phyloP scores from a whole-genome alignment of 2,329 filamentous ascomycete species.

The Bipolaris victoriae region DNA sequence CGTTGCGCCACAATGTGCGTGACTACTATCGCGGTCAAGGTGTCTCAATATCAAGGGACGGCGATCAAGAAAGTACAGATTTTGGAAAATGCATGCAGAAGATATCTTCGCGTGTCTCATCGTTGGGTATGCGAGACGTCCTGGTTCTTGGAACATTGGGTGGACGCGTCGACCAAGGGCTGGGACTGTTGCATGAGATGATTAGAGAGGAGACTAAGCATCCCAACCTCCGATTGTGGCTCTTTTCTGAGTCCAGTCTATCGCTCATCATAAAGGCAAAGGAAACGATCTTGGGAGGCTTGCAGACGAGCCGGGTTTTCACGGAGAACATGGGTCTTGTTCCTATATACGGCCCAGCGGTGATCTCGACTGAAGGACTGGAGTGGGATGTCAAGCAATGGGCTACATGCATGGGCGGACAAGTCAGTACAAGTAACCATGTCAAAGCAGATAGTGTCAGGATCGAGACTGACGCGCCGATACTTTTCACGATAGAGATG shows the following conservation, averaged over 20 bases:
- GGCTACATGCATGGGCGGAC: constrained; percentile 63
- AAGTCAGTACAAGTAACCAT: constrained; percentile 59
- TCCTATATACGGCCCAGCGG: constrained; percentile 77
- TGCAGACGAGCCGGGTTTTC: constrained; percentile 60
- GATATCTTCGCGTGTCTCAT: constrained; percentile 54
- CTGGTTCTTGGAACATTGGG: constrained; percentile 83
- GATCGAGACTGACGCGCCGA: constrained; percentile 50
- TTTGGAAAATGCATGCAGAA: constrained; percentile 79
- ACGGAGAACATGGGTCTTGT: constrained; percentile 85
- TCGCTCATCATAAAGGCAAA: constrained; percentile 79
- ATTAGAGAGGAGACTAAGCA: constrained; percentile 59
- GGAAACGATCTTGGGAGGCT: constrained; percentile 70
- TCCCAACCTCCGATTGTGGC: constrained; percentile 64
- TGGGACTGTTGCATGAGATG: constrained; percentile 87
- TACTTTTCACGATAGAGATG: constrained; percentile 57
- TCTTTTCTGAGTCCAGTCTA: constrained; percentile 81
- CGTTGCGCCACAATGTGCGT: constrained; percentile 67
- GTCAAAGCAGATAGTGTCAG: constrained; percentile 50
- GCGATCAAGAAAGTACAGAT: constrained; percentile 89
- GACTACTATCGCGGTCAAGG: constrained; percentile 68
- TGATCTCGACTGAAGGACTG: constrained; percentile 79
- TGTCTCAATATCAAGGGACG: constrained; percentile 70
- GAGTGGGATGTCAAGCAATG: constrained; percentile 91
- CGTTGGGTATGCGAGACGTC: constrained; percentile 60
- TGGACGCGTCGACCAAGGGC: constrained; percentile 88